These are phyloP conservation scores for Peronospora belbahrii DNA, from an alignment of 352 stramenopile species.

Conservation along the genomic window DNA sequence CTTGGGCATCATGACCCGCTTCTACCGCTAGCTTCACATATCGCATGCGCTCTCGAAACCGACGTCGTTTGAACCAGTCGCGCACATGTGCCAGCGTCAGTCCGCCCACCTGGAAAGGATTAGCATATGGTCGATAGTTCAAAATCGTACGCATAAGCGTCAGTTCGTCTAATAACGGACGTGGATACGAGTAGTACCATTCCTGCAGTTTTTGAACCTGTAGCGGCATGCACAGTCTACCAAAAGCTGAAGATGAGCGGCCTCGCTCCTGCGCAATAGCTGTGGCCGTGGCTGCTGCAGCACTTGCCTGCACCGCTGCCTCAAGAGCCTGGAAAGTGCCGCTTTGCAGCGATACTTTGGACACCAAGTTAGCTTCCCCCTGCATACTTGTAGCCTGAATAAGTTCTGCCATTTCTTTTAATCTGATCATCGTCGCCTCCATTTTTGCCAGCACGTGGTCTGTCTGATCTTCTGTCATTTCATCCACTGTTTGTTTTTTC, in stretches of 20 bases:
- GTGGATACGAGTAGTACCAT: slow-evolving; percentile 80
- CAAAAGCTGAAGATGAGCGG: slow-evolving; percentile 41
- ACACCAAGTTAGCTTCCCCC: slow-evolving; percentile 67
- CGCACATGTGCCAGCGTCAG: slow-evolving; percentile 64
- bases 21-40: slow-evolving; percentile 71
- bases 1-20: slow-evolving; percentile 42
- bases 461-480: slow-evolving; percentile 67
- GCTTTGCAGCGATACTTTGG: slow-evolving; percentile 60
- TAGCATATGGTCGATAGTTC: slow-evolving; percentile 71
- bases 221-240: slow-evolving; percentile 46
- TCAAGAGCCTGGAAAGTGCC: slow-evolving; percentile 52
- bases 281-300: slow-evolving; percentile 50
- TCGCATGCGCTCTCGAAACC: slow-evolving; percentile 68
- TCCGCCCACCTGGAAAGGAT: slow-evolving; percentile 49
- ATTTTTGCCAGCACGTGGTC: slow-evolving; percentile 72
- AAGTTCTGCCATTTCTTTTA: slow-evolving; percentile 70
- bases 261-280: slow-evolving; percentile 70
- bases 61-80: slow-evolving; percentile 82
- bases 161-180: slow-evolving; percentile 67
- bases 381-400: slow-evolving; percentile 82
- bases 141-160: slow-evolving; percentile 80
- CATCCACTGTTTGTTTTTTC: slow-evolving; percentile 32
- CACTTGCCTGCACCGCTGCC: slow-evolving; percentile 51
- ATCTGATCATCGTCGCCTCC: slow-evolving; percentile 56
- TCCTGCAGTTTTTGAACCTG: slow-evolving; percentile 78